Evolutionary conservation across 768 basidiomycete species (phyloP), one percentile per base, ranked within the genome.

Genomic region (Hygrophorus pudorinus): DNA sequence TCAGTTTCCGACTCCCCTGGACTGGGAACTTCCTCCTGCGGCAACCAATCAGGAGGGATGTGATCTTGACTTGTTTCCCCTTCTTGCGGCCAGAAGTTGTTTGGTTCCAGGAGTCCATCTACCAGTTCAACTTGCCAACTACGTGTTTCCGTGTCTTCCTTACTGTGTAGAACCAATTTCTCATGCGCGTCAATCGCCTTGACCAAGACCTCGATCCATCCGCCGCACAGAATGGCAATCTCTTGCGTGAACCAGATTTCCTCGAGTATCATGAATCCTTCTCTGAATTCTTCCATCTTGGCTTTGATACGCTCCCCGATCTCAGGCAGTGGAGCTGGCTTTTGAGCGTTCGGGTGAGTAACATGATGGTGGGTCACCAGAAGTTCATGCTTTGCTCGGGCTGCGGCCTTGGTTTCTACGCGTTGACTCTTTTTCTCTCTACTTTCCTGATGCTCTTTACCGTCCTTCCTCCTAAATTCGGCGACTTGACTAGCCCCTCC

Each of bases 401-500:
- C 45, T 10, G 71, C 49, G 2, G 52, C 56, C 35, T 49, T 48
- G 5, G 71, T 47, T 2, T 50, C 42, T 12, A 14, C 14, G n/a
- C 58, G 53, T 28, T 66, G 56, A 12, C 65, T 70, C 43, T 67
- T 69, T 8, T 58, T 59, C 39, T 67, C 63, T 43, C 75, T 63
- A 38, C 54, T 59, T 17, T 39, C 45, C 38, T 58, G 63, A 9
- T 57, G 43, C 20, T n/a, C 51, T 30, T 53, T 50, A 2, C 47
- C 51, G 56, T 66, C 44, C 12, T 65, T 50, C 27, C 78, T 62
- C 36, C 58, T 68, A 55, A 91, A 91, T 2, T 65, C 58, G 1
- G 81, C 87, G 0, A 79, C 78, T 27, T 79, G 78, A 12, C 72
- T 76, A 9, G 87, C 88, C 13, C 75, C 79, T 1, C 79, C 79